Evolutionary conservation across 768 basidiomycete genomes (phyloP), one percentile per base, ranked within the genome.

Genomic region (Lyophyllum shimeji): DNA sequence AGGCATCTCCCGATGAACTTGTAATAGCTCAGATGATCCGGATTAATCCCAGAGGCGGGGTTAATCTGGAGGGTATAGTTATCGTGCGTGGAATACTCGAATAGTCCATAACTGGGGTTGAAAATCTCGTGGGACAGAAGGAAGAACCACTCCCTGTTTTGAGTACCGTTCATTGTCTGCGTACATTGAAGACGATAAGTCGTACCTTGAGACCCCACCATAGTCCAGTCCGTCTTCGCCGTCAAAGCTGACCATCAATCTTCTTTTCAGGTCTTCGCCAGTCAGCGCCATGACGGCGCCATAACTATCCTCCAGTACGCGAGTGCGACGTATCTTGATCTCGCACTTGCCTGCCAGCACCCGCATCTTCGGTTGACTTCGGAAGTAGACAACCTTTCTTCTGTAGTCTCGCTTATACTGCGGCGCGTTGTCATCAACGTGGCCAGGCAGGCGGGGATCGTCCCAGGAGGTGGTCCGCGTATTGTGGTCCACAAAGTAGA

Each of bases 331-430:
- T 17, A 96, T 78, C 69, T 91, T 94, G 63, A 95, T 71, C 67
- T 95, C 92, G 63, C 91, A 94, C 68, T 93, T 94, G 33, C 92
- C 93, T 13, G 84, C 80, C 47, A 82, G 79, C 7, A 81, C 73
- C 44, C 90, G 81, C 78, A 96, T 87, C 50, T 91, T 87, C 23
- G 93, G 91, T 62, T 96, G 93, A 60, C 85, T 88, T 57, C 93
- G 82, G 82, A 96, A 95, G 75, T 95, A 95, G 47, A 95, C 87
- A 43, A 95, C 84, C 72, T 95, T 96, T 54, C 92, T 79, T 60
- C 93, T 77, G 69, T 95, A 96, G 73, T 96, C 93, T 59, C 92
- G 87, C 73, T 95, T 95, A 73, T 95, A 95, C 72, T 95, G 93
- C n/a, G 93, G 94, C 2, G 92, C 92, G 71, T 86, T 91, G 60